Evolutionary conservation across 768 basidiomycete genomes (phyloP).

Genomic region (Suillus decipiens): DNA sequence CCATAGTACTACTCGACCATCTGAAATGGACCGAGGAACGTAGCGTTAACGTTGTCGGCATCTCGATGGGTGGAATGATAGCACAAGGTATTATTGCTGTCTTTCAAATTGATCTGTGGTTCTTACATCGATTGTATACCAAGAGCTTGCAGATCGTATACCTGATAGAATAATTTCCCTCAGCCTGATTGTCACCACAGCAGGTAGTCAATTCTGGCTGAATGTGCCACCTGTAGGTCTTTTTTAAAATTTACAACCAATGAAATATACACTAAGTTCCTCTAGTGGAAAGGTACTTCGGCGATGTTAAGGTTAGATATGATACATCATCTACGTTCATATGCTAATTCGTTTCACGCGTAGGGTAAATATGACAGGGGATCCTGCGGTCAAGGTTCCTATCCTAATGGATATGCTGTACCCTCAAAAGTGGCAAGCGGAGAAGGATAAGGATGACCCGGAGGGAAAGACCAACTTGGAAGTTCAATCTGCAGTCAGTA

Average conservation of each 20-base stretch:
- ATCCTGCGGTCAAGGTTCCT: slow-evolving; percentile 49
- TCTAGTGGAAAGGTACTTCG: slow-evolving; percentile 42
- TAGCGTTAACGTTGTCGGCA: slow-evolving; percentile 69
- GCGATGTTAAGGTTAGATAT: slow-evolving; percentile 36
- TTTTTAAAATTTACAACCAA: not conserved
- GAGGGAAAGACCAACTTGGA: slow-evolving; percentile 65
- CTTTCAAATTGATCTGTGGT: not conserved
- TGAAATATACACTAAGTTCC: not conserved
- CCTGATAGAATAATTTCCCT: slow-evolving; percentile 69
- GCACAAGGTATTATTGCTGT: slow-evolving; percentile 54
- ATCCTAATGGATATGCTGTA: slow-evolving; percentile 60
- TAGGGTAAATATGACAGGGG: slow-evolving; percentile 40
- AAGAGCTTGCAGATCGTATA: slow-evolving; percentile 70
- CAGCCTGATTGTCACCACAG: slow-evolving; percentile 66
- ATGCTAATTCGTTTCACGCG: slow-evolving; percentile 17
- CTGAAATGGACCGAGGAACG: slow-evolving; percentile 68
- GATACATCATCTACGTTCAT: not conserved
- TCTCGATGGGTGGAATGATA: slow-evolving; percentile 85
- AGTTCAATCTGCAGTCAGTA: slow-evolving; percentile 53
- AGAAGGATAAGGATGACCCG: slow-evolving; percentile 51
- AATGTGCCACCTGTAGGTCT: slow-evolving; percentile 65
- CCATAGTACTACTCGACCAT: slow-evolving; percentile 63
- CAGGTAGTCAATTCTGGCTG: slow-evolving; percentile 56
- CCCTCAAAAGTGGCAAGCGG: slow-evolving; percentile 60
- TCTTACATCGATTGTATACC: not conserved